Evolutionary conservation across 164 flowering plant species (phyloP), one percentile per base, ranked within the genome.

Genomic region (Piper betle): DNA sequence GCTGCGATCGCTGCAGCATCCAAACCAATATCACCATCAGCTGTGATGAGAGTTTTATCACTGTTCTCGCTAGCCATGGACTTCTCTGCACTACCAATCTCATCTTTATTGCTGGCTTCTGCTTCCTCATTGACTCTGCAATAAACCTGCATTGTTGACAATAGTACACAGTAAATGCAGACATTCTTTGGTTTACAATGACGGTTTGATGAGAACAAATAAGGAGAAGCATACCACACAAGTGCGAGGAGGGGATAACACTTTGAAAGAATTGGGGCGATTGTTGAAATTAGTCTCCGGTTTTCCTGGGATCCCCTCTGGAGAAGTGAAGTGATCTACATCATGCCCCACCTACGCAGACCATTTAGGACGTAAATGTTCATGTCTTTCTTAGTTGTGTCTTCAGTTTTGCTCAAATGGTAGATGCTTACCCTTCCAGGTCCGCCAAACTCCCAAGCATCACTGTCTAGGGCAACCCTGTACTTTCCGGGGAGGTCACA

Each of bases 201-300:
- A n/a, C n/a, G 18, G 7, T 53, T 19, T 39, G 12, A 48, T 64
- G 40, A 54, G 11, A 9, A 12, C 20, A 11, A 55, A 57, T 20
- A 25, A 52, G 42, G 64, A 37, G 39, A 41, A 59, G 3, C 74
- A 67, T 86, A 93, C 98, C 94, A 82, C 91, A 64, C 97, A 87
- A 13, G 97, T 93, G 57, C 92, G 94, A 59, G 97, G 65, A 11
- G 98, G 98, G 8, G 87, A 84, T 46, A 93, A 80, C 17, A 93
- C 81, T 82, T 75, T 81, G 69, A 93, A 81, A 48, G 98, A 93
- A 70, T 93, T 90, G 41, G 98, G 98, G 5, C 97, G 88, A 61
- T 88, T 86, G 73, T 93, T 90, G 77, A 93, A 93, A 76, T 90
- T 93, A 52, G 98, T 90, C 68, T 90, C 98, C 38, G 94, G 91